Evolutionary conservation across 2,329 filamentous ascomycete genomes (phyloP), one percentile per base, ranked within the genome.

Genomic region (Xylaria sp.): DNA sequence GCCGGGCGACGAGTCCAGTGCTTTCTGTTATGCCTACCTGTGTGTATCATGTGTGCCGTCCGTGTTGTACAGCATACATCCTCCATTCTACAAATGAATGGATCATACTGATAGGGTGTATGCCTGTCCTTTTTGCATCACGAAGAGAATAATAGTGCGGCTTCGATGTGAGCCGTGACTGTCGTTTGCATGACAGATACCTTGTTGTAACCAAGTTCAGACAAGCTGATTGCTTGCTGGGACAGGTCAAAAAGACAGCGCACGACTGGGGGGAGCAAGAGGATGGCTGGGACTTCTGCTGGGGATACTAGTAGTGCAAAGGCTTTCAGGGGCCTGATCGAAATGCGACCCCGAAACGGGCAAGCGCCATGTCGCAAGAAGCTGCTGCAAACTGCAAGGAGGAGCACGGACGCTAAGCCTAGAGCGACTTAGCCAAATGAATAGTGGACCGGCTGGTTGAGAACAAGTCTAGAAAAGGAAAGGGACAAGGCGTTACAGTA

Each of bases 311-410:
- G n/a, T n/a, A 9, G 28, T 31, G 28, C 46, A 61, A 45, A 28
- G 52, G 51, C 45, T 52, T 49, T 43, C 52, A 55, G 61, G 56
- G 61, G 45, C 28, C 37, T 40, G 15, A 21, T 12, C 17, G 38
- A 19, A 38, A 28, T 40, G 42, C 7, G 28, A 33, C 17, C 55
- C 51, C 51, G 46, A 63, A 63, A 60, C 51, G 40, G 61, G 47
- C 33, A 60, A 56, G 61, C 28, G 51, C 15, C 15, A 63, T 59
- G 54, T 51, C 55, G 60, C 55, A 63, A 63, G 37, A 55, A 55
- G 47, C 25, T 58, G 21, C 57, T 60, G 50, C 61, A 55, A 52
- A 46, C 51, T 56, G 61, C 61, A 60, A 56, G 56, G 60, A 63
- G 51, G 17, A 31, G 23, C 25, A 17, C 46, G 21, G 33, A 49